Conservation (phyloP, 2,329 filamentous ascomycete species). For the Metarhizium guizhouense region DNA sequence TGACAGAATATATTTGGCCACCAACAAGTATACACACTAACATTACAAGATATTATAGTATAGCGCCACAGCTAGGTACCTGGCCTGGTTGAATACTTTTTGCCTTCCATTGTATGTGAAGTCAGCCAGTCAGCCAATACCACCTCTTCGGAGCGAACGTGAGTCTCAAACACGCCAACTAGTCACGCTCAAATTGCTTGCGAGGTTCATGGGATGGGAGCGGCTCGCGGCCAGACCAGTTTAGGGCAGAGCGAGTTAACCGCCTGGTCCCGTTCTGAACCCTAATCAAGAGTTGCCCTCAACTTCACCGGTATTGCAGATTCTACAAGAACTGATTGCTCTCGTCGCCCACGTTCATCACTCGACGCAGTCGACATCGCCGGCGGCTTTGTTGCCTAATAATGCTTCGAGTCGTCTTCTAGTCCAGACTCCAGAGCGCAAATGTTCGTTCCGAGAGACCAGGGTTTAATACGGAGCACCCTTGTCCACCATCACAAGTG, state of each 20-base stretch:
- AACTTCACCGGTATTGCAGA: not conserved
- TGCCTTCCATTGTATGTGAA: too few species aligned
- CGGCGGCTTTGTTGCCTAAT: not conserved
- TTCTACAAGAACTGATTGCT: not conserved
- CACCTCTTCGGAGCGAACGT: too few species aligned
- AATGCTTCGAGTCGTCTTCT: not conserved
- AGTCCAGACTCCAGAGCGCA: too few species aligned
- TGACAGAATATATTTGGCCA: too few species aligned
- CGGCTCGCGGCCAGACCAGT: not conserved
- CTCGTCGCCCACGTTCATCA: not conserved
- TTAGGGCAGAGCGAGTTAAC: not conserved
- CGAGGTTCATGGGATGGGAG: not conserved
- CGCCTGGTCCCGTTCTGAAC: not conserved
- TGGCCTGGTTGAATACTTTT: too few species aligned
- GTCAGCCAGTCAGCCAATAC: too few species aligned
- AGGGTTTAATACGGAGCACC: not conserved
- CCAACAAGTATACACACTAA: too few species aligned
- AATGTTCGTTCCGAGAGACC: too few species aligned
- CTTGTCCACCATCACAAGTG: not conserved
- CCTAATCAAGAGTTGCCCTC: not conserved
- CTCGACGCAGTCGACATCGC: not conserved
- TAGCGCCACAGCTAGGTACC: too few species aligned
- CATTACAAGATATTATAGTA: too few species aligned
- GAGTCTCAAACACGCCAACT: too few species aligned
- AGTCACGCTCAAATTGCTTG: too few species aligned